phyloP scores from a whole-genome alignment of 2,329 filamentous ascomycete genomes.

The Xylaria arbuscula region DNA sequence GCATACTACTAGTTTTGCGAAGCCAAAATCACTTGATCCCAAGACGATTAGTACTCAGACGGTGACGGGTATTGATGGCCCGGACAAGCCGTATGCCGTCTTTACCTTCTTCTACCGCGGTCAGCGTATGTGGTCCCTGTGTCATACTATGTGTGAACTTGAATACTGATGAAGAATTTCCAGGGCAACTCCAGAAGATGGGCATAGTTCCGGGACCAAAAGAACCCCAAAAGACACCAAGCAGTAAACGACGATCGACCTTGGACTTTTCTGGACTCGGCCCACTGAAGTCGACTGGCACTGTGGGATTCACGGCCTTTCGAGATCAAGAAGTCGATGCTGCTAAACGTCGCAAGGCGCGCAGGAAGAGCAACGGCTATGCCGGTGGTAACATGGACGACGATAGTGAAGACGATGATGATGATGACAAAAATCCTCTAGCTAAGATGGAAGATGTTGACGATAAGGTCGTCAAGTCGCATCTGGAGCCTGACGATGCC shows the following conservation, averaged over 20 bases:
- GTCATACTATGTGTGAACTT: slow-evolving; percentile 1
- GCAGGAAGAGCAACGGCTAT: slow-evolving; percentile 73
- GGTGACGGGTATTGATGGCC: slow-evolving; percentile 96
- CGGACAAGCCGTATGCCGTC: slow-evolving; percentile 93
- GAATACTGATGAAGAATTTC: slow-evolving; percentile 32
- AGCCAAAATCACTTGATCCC: slow-evolving; percentile 93
- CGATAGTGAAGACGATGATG: slow-evolving; percentile 74
- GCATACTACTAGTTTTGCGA: slow-evolving; percentile 97
- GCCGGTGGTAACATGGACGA: slow-evolving; percentile 67
- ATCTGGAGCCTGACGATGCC: slow-evolving; percentile 76
- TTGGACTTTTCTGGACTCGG: slow-evolving; percentile 87
- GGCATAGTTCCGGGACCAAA: slow-evolving; percentile 82
- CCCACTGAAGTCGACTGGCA: slow-evolving; percentile 86
- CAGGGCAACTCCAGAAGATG: slow-evolving; percentile 97
- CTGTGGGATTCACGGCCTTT: slow-evolving; percentile 90
- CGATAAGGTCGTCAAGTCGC: slow-evolving; percentile 69
- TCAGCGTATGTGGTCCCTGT: slow-evolving; percentile 75
- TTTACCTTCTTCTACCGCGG: slow-evolving; percentile 99
- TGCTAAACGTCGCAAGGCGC: slow-evolving; percentile 66
- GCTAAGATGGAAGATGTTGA: slow-evolving; percentile 73
- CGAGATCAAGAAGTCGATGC: slow-evolving; percentile 73
- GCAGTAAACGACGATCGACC: slow-evolving; percentile 81
- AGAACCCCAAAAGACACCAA: slow-evolving; percentile 67
- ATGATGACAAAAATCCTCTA: slow-evolving; percentile 69
- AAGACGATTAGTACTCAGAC: slow-evolving; percentile 99